phyloP scores from a whole-genome alignment of 352 stramenopile species.

The Phytophthora cactorum region DNA sequence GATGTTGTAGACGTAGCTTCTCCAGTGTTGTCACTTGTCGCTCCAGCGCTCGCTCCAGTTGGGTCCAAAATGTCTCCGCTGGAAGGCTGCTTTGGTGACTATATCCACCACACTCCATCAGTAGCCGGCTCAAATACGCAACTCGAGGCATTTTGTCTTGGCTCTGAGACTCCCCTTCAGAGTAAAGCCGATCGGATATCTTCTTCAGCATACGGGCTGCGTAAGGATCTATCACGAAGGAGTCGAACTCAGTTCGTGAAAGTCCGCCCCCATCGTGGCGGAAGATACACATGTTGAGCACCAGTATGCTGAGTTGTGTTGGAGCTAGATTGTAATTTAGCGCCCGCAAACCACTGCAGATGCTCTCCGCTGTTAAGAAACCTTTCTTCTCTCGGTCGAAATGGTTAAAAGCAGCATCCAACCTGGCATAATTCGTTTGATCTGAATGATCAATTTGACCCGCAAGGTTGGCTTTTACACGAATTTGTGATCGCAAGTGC shows the following conservation, averaged over 20 bases:
- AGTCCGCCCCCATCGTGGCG: constrained; percentile 41
- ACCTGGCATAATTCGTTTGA: constrained; percentile 28
- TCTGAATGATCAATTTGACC: constrained; percentile 40
- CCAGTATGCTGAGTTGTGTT: constrained; percentile 45
- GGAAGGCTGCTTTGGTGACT: constrained; percentile 36
- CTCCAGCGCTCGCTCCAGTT: constrained; percentile 44
- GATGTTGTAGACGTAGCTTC: constrained; percentile 50
- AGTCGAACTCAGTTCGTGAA: constrained; percentile 83
- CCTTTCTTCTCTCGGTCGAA: constrained; percentile 67
- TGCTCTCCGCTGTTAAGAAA: constrained; percentile 46
- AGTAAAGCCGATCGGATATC: constrained; percentile 45
- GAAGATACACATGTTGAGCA: constrained; percentile 53
- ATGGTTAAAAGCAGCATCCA: constrained; percentile 68
- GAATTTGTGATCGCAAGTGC: constrained; percentile 51
- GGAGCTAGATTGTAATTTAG: constrained; percentile 50
- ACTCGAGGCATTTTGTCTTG: constrained; percentile 43
- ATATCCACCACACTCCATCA: constrained; percentile 46
- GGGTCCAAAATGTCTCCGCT: constrained; percentile 32
- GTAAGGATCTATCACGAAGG: constrained; percentile 72
- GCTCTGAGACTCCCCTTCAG: constrained; percentile 11
- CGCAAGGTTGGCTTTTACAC: constrained; percentile 37
- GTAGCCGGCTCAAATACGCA: constrained; percentile 52
- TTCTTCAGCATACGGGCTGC: constrained; percentile 38
- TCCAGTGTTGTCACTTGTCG: constrained; percentile 37
- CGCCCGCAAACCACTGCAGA: constrained; percentile 47